Conservation (phyloP, 2,329 filamentous ascomycete species). For the Gremmenia infestans region DNA sequence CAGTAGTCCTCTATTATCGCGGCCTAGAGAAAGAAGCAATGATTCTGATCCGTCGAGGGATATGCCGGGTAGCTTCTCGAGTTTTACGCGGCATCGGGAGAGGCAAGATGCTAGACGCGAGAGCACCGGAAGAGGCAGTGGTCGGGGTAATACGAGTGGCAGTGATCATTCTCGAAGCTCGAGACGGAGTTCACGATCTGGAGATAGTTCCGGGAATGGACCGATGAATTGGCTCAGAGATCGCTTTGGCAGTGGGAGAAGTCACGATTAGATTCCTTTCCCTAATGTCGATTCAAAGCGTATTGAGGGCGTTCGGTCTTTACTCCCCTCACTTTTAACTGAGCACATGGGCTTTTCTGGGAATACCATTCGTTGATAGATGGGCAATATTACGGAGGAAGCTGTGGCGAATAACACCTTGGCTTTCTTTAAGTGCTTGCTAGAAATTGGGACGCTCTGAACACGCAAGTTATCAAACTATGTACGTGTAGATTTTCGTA, state of each 20-base stretch:
- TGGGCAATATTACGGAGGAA: background rate
- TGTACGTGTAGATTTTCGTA: background rate
- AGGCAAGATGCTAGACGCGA: background rate
- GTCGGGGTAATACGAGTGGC: slow-evolving; percentile 22
- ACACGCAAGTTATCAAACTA: background rate
- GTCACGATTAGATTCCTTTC: slow-evolving; percentile 4
- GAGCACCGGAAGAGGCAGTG: background rate
- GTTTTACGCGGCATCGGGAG: background rate
- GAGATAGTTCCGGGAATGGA: slow-evolving; percentile 12
- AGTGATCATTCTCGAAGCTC: slow-evolving; percentile 24
- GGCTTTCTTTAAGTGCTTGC: background rate
- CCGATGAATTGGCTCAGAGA: slow-evolving; percentile 25
- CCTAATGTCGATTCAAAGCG: background rate
- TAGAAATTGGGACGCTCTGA: background rate
- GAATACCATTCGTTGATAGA: background rate
- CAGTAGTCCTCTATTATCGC: background rate
- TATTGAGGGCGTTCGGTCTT: background rate
- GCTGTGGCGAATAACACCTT: background rate
- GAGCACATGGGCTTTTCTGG: background rate
- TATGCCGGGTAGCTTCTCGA: background rate
- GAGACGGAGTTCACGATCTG: slow-evolving; percentile 19
- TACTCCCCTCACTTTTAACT: background rate
- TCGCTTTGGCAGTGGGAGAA: slow-evolving; percentile 11
- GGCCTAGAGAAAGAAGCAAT: background rate
- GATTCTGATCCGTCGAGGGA: slow-evolving; percentile 5